Evolutionary conservation across 2,329 filamentous ascomycete genomes (phyloP).

Genomic region (Aspergillus pseudotamarii): DNA sequence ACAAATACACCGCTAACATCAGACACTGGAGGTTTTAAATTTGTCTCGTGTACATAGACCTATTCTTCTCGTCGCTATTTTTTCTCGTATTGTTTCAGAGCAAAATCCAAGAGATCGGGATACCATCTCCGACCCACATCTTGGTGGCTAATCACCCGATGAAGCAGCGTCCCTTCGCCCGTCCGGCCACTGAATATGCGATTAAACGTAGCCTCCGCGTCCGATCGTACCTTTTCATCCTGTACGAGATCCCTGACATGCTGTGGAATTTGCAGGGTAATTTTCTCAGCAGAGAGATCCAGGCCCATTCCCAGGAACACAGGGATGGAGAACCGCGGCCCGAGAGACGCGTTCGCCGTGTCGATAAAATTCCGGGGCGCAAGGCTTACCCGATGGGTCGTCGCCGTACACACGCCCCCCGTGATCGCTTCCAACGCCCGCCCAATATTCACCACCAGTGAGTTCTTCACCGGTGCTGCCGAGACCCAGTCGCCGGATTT

Average conservation of each 20-base stretch:
- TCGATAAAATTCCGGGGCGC: conserved; percentile 31
- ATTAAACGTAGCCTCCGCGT: conserved; percentile 42
- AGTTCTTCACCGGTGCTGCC: conserved; percentile 46
- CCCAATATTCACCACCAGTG: conserved; percentile 55
- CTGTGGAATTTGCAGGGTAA: conserved; percentile 31
- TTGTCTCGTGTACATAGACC: background rate
- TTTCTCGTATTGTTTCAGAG: conserved; percentile 28
- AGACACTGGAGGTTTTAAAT: background rate
- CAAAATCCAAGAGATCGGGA: conserved; percentile 35
- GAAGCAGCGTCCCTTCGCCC: conserved; percentile 38
- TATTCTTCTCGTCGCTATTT: background rate
- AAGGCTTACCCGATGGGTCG: conserved; percentile 39
- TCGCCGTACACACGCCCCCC: conserved; percentile 38
- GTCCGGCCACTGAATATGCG: conserved; percentile 33
- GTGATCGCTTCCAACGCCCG: conserved; percentile 40
- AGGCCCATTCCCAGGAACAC: conserved; percentile 41
- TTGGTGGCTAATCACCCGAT: conserved; percentile 41
- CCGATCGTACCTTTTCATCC: conserved; percentile 37
- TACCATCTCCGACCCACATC: conserved; percentile 42
- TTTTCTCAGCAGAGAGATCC: conserved; percentile 34
- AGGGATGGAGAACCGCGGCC: conserved; percentile 39
- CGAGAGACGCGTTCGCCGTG: conserved; percentile 24
- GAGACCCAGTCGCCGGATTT: conserved; percentile 51
- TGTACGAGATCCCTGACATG: conserved; percentile 34
- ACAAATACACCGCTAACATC: background rate